These are phyloP conservation scores for Ceriops tagal DNA, from an alignment of 345 rosid species.

Conservation along the genomic window DNA sequence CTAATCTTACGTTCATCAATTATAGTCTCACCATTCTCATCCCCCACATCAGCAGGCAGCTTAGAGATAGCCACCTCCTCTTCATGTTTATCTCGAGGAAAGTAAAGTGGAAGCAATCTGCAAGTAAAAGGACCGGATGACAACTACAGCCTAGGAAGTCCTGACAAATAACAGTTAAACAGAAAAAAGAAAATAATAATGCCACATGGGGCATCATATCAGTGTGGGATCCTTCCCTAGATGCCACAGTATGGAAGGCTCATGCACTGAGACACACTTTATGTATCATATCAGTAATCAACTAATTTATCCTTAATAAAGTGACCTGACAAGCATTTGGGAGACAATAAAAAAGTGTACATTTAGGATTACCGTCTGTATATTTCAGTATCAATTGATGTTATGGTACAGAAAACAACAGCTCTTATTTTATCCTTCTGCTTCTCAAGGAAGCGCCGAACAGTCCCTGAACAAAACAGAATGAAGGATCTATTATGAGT, in stretches of 20 bases:
- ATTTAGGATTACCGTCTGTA: slow-evolving; percentile 62
- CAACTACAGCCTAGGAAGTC: background rate
- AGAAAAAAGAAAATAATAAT: background rate
- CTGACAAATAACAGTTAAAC: background rate
- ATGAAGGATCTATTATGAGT: slow-evolving; percentile 14
- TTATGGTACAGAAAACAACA: slow-evolving; percentile 85
- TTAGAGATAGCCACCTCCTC: slow-evolving; percentile 82
- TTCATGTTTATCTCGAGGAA: slow-evolving; percentile 93
- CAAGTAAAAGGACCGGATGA: slow-evolving; percentile 23
- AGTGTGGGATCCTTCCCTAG: background rate
- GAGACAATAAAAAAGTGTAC: slow-evolving; percentile 9
- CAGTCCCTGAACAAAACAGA: slow-evolving; percentile 61
- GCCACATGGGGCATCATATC: slow-evolving; percentile 1
- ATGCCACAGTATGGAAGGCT: too few relatives aligned
- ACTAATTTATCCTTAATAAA: too few relatives aligned
- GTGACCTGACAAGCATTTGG: background rate
- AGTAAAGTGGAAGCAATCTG: slow-evolving; percentile 94
- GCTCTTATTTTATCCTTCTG: slow-evolving; percentile 81
- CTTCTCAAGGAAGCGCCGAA: slow-evolving; percentile 90
- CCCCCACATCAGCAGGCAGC: slow-evolving; percentile 97
- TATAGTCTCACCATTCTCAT: slow-evolving; percentile 95
- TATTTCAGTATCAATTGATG: slow-evolving; percentile 85
- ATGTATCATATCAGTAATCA: too few relatives aligned
- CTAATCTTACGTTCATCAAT: slow-evolving; percentile 95
- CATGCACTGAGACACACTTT: too few relatives aligned